phyloP scores from a whole-genome alignment of 2,329 filamentous ascomycete genomes.

The Paecilomyces fulvus region DNA sequence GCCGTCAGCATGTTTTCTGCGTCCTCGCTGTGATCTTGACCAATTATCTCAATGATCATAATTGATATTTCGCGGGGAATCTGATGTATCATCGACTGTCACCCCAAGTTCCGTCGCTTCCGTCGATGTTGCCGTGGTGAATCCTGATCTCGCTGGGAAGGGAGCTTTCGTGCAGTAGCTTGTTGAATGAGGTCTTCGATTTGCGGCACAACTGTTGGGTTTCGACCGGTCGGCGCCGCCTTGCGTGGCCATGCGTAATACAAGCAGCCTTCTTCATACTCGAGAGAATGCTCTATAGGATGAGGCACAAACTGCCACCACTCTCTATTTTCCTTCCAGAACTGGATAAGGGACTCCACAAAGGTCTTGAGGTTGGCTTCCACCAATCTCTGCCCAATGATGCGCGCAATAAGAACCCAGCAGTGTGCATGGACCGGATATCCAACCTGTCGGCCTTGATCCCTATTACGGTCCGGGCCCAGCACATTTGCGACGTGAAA shows the following conservation, averaged over 20 bases:
- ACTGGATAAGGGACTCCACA: constrained; percentile 1
- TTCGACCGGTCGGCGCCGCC: background rate
- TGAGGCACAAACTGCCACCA: background rate
- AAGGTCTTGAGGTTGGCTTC: constrained; percentile 6
- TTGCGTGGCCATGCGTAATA: background rate
- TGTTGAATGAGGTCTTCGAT: background rate
- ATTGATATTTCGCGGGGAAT: background rate
- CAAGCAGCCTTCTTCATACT: background rate
- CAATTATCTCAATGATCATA: background rate
- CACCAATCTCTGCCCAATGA: constrained; percentile 8
- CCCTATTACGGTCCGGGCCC: constrained; percentile 12
- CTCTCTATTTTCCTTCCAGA: constrained; percentile 5
- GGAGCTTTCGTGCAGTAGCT: background rate
- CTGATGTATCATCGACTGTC: background rate
- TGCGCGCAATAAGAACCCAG: constrained; percentile 10
- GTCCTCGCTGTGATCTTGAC: background rate
- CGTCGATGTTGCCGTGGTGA: background rate
- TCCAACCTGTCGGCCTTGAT: constrained; percentile 3
- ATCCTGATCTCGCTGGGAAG: background rate
- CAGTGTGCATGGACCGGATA: constrained; percentile 10
- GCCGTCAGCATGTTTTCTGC: constrained; percentile 6
- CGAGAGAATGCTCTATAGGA: background rate
- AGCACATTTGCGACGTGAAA: constrained; percentile 3
- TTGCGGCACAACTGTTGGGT: background rate
- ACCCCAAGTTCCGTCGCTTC: background rate